Evolutionary conservation across 202 grass and related monocot species (phyloP), one percentile per base, ranked within the genome.

Genomic region (Setaria italica): DNA sequence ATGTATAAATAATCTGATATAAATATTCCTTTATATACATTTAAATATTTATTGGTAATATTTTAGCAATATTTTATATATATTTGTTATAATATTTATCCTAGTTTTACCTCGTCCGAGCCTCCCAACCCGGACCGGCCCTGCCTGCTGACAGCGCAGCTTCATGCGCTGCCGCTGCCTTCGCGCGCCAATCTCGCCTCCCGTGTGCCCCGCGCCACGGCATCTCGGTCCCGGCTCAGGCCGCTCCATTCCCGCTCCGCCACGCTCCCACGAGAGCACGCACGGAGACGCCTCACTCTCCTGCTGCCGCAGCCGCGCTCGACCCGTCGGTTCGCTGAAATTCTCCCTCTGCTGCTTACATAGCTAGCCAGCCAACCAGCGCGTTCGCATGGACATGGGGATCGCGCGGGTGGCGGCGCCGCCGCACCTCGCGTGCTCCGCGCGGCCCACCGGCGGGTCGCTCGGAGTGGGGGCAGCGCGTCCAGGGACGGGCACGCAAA

Each of bases 371-470:
- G 21, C 15, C 16, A n/a, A 7, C 80, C 15, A 42, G 4, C 53
- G 5, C 15, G 19, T 19, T 19, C 35, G 17, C 25, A 2, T 11
- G 72, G 48, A 11, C 70, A 67, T 81, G 78, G 86, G 45, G 65
- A 63, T 83, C 80, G 65, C 21, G 56, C 64, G 2, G 35, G 73
- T 34, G 54, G 43, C 72, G 1, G 32, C 85, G 11, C 85, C 71
- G 41, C 62, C 21, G 54, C 80, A 14, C 8, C 72, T 64, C 73
- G 55, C 79, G 29, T 83, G 14, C 72, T 45, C 79, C 53, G 42
- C 37, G 45, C 77, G 77, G 5, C 77, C 33, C 30, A 7, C 46
- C 29, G 59, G 11, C n/a, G 45, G n/a, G 21, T n/a, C 37, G 0
- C n/a, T 53, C 46, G 19, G 76, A 39, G 4, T 16, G 19, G 54